Evolutionary conservation across 169 alveolate species (phyloP), one percentile per base, ranked within the genome.

Genomic region (Plasmodium falciparum): DNA sequence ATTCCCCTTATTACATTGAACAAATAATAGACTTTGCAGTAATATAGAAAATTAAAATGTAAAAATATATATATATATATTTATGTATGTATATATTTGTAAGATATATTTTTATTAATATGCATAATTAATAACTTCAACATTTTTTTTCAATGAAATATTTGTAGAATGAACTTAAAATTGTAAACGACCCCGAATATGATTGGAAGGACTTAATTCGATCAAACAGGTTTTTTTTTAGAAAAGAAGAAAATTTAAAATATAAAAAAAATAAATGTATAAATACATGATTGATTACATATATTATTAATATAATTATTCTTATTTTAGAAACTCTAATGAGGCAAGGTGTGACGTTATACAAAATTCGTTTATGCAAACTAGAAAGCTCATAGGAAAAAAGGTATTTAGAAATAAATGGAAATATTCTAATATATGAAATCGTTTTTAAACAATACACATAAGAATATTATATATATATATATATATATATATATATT

Each of bases 201-300:
- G 93, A 88, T 65, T 88, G 93, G 93, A 88, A 88, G 58, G 93
- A 88, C 43, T 72, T 88, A 33, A 88, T 88, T 47, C 59, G 93
- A 88, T 88, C 93, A 58, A 73, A 61, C 71, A 88, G 93, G 93
- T 88, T 73, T 22, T 74, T 1, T 33, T 15, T 15, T 7, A 29
- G n/a, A 71, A 24, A 17, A 11, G 50, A 15, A 13, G 47, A 59
- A 29, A 43, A 50, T 39, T 26, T 39, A 26, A 17, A 13, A 15
- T 11, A 8, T 7, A 47, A 61, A 58, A 61, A 61, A 49, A 20
- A 24, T 1, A 43, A 1, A 17, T 9, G 11, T 22, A 43, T 29
- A 69, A 15, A n/a, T 29, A 22, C 13, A n/a, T 12, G n/a, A 17
- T 24, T 29, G 15, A 8, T 12, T 20, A n/a, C 59, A 4, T 26